These are phyloP conservation scores for Echites panduratus DNA, from an alignment of 257 asterid genomes.

Conservation along the genomic window DNA sequence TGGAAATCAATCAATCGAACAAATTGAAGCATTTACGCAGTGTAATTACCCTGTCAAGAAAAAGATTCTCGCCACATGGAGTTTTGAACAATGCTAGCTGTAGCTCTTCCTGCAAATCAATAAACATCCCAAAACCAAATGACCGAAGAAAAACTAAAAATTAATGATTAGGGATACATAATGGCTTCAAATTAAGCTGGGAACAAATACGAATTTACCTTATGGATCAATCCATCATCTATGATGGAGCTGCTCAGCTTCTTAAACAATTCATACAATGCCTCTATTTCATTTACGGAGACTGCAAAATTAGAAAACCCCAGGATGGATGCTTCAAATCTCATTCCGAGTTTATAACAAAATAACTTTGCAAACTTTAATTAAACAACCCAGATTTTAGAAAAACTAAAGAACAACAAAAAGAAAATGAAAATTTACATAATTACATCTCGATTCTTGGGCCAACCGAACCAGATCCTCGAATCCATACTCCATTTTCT, in stretches of 20 bases:
- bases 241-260: slow-evolving; percentile 70
- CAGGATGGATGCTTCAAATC: slow-evolving; percentile 4
- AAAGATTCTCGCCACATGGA: slow-evolving; percentile 63
- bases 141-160: neutral
- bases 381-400: neutral
- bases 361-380: neutral
- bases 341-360: neutral
- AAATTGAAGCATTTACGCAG: neutral
- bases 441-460: slow-evolving; percentile 59
- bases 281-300: slow-evolving; percentile 72
- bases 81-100: slow-evolving; percentile 72
- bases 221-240: slow-evolving; percentile 84
- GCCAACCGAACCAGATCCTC: slow-evolving; percentile 46
- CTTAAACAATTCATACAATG: slow-evolving; percentile 75
- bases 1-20: neutral
- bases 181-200: neutral
- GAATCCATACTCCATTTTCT: slow-evolving; percentile 24
- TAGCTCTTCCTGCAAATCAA: slow-evolving; percentile 73
- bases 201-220: slow-evolving; percentile 30
- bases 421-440: neutral
- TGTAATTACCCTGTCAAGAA: slow-evolving; percentile 73
- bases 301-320: slow-evolving; percentile 37
- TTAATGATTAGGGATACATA: neutral
- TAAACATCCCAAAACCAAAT: neutral
- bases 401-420: neutral